Conservation (phyloP, 768 basidiomycete species). For the Leccinum longicurvipes region DNA sequence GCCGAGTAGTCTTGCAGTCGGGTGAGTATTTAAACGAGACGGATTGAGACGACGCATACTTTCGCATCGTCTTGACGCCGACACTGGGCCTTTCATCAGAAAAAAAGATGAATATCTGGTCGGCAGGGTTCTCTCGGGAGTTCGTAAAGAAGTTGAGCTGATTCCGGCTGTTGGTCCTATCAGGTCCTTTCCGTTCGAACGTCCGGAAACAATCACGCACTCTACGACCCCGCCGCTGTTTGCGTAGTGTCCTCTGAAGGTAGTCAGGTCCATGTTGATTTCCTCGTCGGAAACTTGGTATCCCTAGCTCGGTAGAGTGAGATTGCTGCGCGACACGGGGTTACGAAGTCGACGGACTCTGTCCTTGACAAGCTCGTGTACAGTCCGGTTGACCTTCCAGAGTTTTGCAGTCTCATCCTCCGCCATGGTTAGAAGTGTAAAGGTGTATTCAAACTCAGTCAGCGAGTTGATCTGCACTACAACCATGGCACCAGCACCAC, state of each 20-base stretch:
- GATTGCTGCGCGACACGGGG: constrained; percentile 8
- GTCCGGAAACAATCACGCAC: constrained; percentile 47
- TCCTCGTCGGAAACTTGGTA: constrained; percentile 94
- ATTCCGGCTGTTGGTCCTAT: constrained; percentile 57
- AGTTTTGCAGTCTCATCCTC: constrained; percentile 85
- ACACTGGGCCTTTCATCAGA: constrained; percentile 95
- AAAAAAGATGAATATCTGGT: constrained; percentile 93
- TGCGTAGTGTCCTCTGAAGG: constrained; percentile 73
- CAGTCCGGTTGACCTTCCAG: constrained; percentile 95
- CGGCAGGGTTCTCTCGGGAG: constrained; percentile 55
- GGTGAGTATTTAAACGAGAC: constrained; percentile 9
- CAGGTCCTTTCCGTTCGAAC: constrained; percentile 8
- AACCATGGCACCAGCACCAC: constrained; percentile 39
- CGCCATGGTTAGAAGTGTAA: constrained; percentile 45
- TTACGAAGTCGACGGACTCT: constrained; percentile 52
- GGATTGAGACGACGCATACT: constrained; percentile 49
- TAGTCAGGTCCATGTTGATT: constrained; percentile 79
- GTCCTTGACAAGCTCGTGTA: constrained; percentile 94
- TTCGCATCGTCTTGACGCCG: constrained; percentile 96
- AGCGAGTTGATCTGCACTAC: constrained; percentile 1
- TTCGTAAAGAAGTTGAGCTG: constrained; percentile 91
- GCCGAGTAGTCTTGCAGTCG: constrained; percentile 61
- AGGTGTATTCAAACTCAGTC: constrained; percentile 57
- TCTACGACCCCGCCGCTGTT: constrained; percentile 75
- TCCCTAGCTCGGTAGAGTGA: constrained; percentile 51